A percentile compares a stretch with the other conserved stretches of the same genome.
These are phyloP conservation scores for Candida manassasensis DNA, from an alignment of 805 yeast genomes.

Conservation along the genomic window DNA sequence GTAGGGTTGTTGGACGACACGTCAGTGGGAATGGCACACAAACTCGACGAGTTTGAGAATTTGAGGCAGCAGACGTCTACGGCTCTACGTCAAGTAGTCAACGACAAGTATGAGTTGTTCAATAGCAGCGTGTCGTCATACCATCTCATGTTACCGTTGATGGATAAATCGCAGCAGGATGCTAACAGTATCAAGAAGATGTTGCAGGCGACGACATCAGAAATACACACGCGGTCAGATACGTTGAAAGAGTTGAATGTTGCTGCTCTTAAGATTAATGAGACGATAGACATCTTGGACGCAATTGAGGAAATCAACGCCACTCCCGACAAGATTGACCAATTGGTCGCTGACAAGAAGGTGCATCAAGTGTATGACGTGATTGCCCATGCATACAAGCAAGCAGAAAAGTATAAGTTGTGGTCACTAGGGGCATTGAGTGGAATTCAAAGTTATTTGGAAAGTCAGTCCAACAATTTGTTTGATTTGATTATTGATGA, in stretches of 20 bases:
- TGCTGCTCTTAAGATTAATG: slow-evolving; percentile 56
- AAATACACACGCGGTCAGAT: slow-evolving; percentile 51
- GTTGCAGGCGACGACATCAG: slow-evolving; percentile 45
- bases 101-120: slow-evolving; percentile 77
- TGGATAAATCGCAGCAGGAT: slow-evolving; percentile 61
- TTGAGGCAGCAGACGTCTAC: slow-evolving; percentile 53
- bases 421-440: slow-evolving; percentile 56
- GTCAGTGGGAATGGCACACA: slow-evolving; percentile 85
- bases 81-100: slow-evolving; percentile 66
- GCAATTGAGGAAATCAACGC: slow-evolving; percentile 57
- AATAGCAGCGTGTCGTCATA: slow-evolving; percentile 83
- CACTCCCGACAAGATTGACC: slow-evolving; percentile 62
- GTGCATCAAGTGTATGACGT: slow-evolving; percentile 62
- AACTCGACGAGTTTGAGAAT: slow-evolving; percentile 59
- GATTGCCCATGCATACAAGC: slow-evolving; percentile 37
- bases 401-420: slow-evolving; percentile 48
- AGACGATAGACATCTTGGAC: slow-evolving; percentile 66
- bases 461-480: slow-evolving; percentile 53
- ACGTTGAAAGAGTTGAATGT: slow-evolving; percentile 60
- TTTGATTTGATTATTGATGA: slow-evolving; percentile 77
- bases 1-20: slow-evolving; percentile 78
- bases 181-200: slow-evolving; percentile 45
- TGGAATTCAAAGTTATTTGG: slow-evolving; percentile 47
- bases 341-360: slow-evolving; percentile 60
- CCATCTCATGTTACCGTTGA: slow-evolving; percentile 59